Percentiles rank a stretch among this genome's conserved stretches.
These are phyloP conservation scores for Tilletia horrida DNA, from an alignment of 1,284 basidiomycete genomes.

Conservation along the genomic window DNA sequence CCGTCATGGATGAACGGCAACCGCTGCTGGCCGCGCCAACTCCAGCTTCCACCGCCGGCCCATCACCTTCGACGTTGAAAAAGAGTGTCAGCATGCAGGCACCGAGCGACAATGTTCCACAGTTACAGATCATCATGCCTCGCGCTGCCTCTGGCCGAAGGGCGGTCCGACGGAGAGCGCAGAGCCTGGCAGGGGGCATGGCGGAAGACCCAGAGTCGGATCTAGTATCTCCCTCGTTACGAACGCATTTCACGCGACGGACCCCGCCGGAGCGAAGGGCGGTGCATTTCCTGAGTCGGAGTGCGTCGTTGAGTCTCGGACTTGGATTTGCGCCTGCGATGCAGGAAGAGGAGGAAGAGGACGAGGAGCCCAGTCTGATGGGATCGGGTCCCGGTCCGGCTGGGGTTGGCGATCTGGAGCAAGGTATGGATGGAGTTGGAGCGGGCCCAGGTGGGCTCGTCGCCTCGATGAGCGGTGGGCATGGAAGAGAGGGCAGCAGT, in stretches of 20 bases:
- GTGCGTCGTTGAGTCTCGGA: conserved; percentile 9
- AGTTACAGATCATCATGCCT: not conserved
- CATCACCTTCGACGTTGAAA: too few relatives aligned
- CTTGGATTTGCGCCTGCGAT: conserved; percentile 15
- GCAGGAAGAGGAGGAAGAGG: not conserved
- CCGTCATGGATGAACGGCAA: conserved; percentile 11
- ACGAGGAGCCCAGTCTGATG: not conserved
- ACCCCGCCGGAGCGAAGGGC: not conserved
- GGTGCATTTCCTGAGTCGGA: conserved; percentile 17
- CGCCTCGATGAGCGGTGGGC: not conserved
- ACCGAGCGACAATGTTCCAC: not conserved
- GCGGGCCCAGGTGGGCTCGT: too few relatives aligned
- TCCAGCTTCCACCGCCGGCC: not conserved
- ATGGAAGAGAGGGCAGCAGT: not conserved
- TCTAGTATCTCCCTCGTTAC: too few relatives aligned
- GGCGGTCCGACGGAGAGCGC: not conserved
- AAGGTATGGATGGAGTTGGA: not conserved
- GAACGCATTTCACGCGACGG: not conserved
- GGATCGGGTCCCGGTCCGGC: not conserved
- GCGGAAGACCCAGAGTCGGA: too few relatives aligned
- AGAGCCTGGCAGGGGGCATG: conserved; percentile 7
- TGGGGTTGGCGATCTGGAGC: not conserved
- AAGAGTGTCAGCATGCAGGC: not conserved
- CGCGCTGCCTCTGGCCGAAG: not conserved
- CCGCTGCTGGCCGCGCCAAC: not conserved